Conservation (phyloP, 2,329 filamentous ascomycete genomes). For the Lachnellula cervina region DNA sequence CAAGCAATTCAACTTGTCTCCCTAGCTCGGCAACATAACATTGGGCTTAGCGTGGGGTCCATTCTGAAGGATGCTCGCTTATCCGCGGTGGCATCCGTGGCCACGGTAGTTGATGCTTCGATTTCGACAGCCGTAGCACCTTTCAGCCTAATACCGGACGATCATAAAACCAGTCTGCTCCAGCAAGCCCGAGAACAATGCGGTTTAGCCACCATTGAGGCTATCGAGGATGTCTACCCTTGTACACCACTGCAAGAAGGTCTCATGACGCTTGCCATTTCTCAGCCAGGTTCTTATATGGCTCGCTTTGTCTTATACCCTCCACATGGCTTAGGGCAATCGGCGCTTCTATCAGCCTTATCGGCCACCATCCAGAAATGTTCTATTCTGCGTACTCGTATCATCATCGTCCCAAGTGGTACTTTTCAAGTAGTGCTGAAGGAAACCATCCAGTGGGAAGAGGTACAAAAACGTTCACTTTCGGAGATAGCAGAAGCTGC, state of each 20-base stretch:
- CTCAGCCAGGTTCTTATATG: conserved; percentile 31
- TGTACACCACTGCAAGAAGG: conserved; percentile 12
- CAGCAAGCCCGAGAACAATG: too few species aligned
- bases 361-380: conserved; percentile 1
- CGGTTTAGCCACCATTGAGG: background rate
- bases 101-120: conserved; percentile 26
- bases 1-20: conserved; percentile 42
- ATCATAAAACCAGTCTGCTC: too few species aligned
- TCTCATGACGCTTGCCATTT: conserved; percentile 19
- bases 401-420: conserved; percentile 26
- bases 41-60: conserved; percentile 36
- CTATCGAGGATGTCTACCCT: conserved; percentile 11
- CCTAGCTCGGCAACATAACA: conserved; percentile 22
- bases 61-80: conserved; percentile 40
- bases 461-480: too few species aligned
- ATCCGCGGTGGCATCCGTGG: conserved; percentile 35
- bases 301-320: conserved; percentile 23
- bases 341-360: conserved; percentile 16
- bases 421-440: conserved; percentile 15
- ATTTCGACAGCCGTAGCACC: conserved; percentile 18
- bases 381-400: conserved; percentile 13
- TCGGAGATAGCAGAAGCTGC: conserved; percentile 5
- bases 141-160: background rate
- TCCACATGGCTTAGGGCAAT: conserved; percentile 8
- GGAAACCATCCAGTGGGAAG: conserved; percentile 13